Conservation (phyloP, 352 stramenopile species). For the Pythium rhizo-oryzae region DNA sequence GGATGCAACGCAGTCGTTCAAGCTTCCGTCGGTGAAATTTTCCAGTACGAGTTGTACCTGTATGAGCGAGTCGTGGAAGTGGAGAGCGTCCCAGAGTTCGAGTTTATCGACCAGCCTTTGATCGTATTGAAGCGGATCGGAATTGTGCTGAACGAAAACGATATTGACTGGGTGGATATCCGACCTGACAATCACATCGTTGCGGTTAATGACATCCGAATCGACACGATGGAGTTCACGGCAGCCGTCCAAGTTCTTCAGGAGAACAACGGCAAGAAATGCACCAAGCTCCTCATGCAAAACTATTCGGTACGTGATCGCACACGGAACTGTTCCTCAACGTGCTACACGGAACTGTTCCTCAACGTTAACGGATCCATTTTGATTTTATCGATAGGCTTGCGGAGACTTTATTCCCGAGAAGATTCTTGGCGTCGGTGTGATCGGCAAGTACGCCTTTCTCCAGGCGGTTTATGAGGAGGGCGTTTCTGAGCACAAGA, state of each 20-base stretch:
- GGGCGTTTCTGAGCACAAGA: slow-evolving; percentile 43
- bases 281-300: slow-evolving; percentile 88
- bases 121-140: slow-evolving; percentile 88
- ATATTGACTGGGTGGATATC: slow-evolving; percentile 84
- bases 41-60: slow-evolving; percentile 88
- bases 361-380: too few relatives aligned
- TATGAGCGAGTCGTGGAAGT: slow-evolving; percentile 90
- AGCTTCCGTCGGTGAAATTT: slow-evolving; percentile 83
- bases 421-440: slow-evolving; percentile 82
- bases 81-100: slow-evolving; percentile 84
- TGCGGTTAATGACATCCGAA: slow-evolving; percentile 85
- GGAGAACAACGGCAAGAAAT: slow-evolving; percentile 86
- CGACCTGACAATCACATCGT: slow-evolving; percentile 87
- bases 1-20: slow-evolving; percentile 86
- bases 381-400: slow-evolving; percentile 29
- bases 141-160: slow-evolving; percentile 64
- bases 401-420: slow-evolving; percentile 88
- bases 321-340: not conserved
- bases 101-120: slow-evolving; percentile 86
- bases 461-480: slow-evolving; percentile 66
- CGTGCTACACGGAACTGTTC: too few relatives aligned
- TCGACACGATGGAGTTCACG: slow-evolving; percentile 82
- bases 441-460: slow-evolving; percentile 82
- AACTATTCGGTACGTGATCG: slow-evolving; percentile 64
- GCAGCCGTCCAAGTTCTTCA: slow-evolving; percentile 80